A percentile compares a stretch with the other conserved stretches of the same genome.
These are phyloP conservation scores for Zopfochytrium polystomum DNA, from an alignment of 371 early-diverging fungal species.

Conservation along the genomic window DNA sequence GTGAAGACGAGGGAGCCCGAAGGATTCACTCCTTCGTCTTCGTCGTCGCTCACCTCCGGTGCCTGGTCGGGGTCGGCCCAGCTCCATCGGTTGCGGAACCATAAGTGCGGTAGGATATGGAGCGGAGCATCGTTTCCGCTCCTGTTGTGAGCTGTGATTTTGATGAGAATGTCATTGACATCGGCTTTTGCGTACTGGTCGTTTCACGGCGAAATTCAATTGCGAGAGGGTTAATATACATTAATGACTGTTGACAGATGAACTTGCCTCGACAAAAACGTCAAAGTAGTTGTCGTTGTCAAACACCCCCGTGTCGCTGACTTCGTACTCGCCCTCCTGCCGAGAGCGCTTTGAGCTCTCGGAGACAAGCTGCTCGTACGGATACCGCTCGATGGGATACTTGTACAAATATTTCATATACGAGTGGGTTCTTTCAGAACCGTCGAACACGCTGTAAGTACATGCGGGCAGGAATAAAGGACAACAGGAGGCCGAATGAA, in stretches of 20 bases:
- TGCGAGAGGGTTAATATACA: not conserved
- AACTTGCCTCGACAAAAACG: constrained; percentile 22
- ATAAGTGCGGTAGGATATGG: constrained; percentile 28
- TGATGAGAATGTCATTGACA: constrained; percentile 20
- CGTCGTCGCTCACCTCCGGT: constrained; percentile 7
- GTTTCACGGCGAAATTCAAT: too few species aligned
- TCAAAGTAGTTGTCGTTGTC: constrained; percentile 29
- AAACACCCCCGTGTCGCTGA: constrained; percentile 28
- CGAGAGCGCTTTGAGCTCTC: constrained; percentile 20
- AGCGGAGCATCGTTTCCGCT: constrained; percentile 15
- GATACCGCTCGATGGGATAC: constrained; percentile 27
- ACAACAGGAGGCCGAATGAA: too few species aligned
- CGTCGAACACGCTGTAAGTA: not conserved
- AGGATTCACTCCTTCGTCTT: constrained; percentile 8
- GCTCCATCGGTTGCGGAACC: constrained; percentile 30
- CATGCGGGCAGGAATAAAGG: not conserved
- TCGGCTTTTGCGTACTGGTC: constrained; percentile 27
- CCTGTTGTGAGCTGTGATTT: constrained; percentile 26
- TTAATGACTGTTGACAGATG: not conserved
- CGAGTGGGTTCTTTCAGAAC: constrained; percentile 7
- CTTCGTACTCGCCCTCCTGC: constrained; percentile 27
- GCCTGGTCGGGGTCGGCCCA: constrained; percentile 20
- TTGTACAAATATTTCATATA: constrained; percentile 32
- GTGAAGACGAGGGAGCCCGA: not conserved
- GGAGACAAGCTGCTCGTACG: constrained; percentile 24